These are phyloP conservation scores for Mortierella sp. DNA, from an alignment of 371 early-diverging fungal genomes.

Conservation along the genomic window DNA sequence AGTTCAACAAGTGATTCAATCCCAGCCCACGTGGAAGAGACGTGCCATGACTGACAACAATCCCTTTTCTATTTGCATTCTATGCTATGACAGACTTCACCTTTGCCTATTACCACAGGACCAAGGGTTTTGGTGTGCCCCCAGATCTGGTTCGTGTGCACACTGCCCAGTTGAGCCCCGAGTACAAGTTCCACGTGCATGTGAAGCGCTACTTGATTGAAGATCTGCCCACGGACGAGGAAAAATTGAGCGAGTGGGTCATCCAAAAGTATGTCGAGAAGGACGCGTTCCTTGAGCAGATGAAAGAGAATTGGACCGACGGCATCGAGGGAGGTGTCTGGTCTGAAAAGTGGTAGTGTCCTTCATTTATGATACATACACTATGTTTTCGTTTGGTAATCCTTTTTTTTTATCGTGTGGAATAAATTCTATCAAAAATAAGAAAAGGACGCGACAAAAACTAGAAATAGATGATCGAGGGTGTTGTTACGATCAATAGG, in stretches of 20 bases:
- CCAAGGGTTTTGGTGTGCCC: conserved; percentile 62
- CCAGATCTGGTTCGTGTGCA: conserved; percentile 76
- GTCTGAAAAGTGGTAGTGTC: conserved; percentile 55
- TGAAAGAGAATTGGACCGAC: conserved; percentile 67
- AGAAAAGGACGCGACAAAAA: not conserved
- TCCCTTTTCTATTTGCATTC: not conserved
- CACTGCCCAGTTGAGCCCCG: conserved; percentile 63
- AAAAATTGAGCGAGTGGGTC: conserved; percentile 71
- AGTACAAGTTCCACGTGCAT: conserved; percentile 81
- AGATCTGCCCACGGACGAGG: conserved; percentile 72
- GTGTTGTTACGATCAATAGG: no score
- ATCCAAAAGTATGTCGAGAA: conserved; percentile 74
- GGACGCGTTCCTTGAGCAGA: conserved; percentile 66
- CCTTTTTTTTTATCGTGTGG: not conserved
- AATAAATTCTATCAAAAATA: not conserved
- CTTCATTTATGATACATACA: not conserved
- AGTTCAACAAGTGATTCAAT: not conserved
- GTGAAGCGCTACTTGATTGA: conserved; percentile 68
- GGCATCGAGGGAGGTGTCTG: conserved; percentile 62
- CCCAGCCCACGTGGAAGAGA: no score
- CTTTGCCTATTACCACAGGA: conserved; percentile 69
- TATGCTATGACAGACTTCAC: conserved; percentile 66
- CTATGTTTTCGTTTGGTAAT: no score
- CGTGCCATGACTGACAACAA: not conserved
- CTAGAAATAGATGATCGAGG: not conserved